Evolutionary conservation across 2,329 filamentous ascomycete species (phyloP).

Genomic region (Furcasterigmium sp.): DNA sequence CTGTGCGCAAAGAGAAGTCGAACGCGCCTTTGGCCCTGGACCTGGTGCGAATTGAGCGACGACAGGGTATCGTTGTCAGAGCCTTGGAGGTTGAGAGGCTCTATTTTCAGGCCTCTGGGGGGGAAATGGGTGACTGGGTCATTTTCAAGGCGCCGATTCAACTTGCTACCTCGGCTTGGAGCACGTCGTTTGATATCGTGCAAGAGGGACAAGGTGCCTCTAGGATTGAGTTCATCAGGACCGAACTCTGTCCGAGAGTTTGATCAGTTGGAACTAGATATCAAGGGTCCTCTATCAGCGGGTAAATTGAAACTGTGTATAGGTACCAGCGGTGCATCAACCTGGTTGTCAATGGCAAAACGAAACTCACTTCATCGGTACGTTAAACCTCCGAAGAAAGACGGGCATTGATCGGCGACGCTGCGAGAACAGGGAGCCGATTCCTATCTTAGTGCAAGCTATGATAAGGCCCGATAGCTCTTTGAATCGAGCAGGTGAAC

Average conservation of each 20-base stretch:
- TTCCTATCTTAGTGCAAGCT: too few species aligned
- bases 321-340: too few species aligned
- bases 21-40: conserved; percentile 5
- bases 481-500: too few species aligned
- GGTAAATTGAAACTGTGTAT: too few species aligned
- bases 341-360: too few species aligned
- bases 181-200: conserved; percentile 11
- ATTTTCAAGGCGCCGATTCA: conserved; percentile 5
- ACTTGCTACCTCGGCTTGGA: conserved; percentile 9
- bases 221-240: conserved; percentile 10
- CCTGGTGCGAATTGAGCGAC: conserved; percentile 8
- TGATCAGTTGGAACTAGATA: too few species aligned
- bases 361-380: too few species aligned
- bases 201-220: conserved; percentile 5
- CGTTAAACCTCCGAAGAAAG: too few species aligned
- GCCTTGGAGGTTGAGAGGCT: conserved; percentile 6
- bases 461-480: too few species aligned
- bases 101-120: conserved; percentile 3
- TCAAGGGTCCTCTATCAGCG: too few species aligned
- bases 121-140: conserved; percentile 5
- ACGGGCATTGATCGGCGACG: too few species aligned
- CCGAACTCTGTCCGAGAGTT: conserved; percentile 8
- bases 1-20: conserved; percentile 7
- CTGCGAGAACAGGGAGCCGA: too few species aligned
- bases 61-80: conserved; percentile 7